These are phyloP conservation scores for Macrocybe gigantea DNA, from an alignment of 768 basidiomycete genomes.

Conservation along the genomic window DNA sequence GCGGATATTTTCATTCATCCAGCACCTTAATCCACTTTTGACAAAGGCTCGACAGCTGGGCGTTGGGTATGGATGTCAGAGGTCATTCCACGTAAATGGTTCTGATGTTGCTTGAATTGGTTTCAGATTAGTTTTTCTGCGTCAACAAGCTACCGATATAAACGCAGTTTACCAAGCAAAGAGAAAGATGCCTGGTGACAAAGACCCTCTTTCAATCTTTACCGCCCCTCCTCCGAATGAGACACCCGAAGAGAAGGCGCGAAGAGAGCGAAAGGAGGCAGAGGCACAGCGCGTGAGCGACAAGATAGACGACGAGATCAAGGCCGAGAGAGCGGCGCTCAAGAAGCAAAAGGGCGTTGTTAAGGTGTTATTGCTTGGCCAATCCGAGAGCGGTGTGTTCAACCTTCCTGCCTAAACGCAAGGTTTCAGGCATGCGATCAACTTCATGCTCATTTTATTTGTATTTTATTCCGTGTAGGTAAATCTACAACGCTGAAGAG, in stretches of 20 bases:
- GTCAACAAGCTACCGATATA: too few relatives aligned
- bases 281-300: slow-evolving; percentile 57
- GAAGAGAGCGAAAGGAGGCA: slow-evolving; percentile 41
- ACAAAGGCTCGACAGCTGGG: too few relatives aligned
- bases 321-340: slow-evolving; percentile 32
- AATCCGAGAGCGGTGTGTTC: slow-evolving; percentile 52
- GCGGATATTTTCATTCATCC: too few relatives aligned
- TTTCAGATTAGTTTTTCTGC: too few relatives aligned
- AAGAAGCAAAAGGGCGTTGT: slow-evolving; percentile 39
- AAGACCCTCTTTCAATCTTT: slow-evolving; percentile 56
- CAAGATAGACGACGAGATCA: slow-evolving; percentile 51
- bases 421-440: too few relatives aligned
- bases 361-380: slow-evolving; percentile 51
- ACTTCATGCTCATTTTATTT: too few relatives aligned
- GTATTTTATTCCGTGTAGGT: too few relatives aligned
- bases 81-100: too few relatives aligned
- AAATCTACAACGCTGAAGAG: slow-evolving; percentile 61
- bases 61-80: too few relatives aligned
- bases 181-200: background rate
- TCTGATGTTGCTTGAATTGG: too few relatives aligned
- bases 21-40: too few relatives aligned
- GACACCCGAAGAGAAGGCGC: slow-evolving; percentile 36
- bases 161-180: too few relatives aligned
- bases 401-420: slow-evolving; percentile 22
- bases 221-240: slow-evolving; percentile 56